Conservation (phyloP, 1,139 yeast genomes). For the Hemisphaericaspora lyxosophila region DNA sequence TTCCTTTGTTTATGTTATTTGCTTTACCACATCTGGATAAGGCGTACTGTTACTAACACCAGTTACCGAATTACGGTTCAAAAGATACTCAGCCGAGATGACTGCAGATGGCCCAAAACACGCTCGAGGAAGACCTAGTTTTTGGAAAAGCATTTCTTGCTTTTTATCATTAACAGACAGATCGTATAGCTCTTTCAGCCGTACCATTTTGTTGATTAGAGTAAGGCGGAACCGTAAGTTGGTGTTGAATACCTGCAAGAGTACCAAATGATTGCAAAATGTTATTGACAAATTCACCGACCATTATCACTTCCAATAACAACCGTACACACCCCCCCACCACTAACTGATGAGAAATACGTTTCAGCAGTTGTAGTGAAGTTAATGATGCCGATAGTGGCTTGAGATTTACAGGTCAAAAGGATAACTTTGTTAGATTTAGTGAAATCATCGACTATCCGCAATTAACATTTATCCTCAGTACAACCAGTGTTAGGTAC, state of each 20-base stretch:
- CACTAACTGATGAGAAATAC: neutral
- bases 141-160: too few relatives aligned
- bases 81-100: too few relatives aligned
- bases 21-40: too few relatives aligned
- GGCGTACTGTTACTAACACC: too few relatives aligned
- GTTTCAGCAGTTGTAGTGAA: conserved; percentile 1
- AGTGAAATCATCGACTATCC: neutral
- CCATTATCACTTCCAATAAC: neutral
- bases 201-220: neutral
- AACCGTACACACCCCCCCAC: neutral
- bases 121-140: too few relatives aligned
- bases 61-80: too few relatives aligned
- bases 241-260: neutral
- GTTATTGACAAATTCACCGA: neutral
- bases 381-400: neutral
- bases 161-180: too few relatives aligned
- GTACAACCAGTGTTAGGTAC: neutral
- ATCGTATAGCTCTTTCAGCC: neutral
- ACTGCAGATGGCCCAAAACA: too few relatives aligned
- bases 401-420: neutral
- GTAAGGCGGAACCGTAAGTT: conserved; percentile 1
- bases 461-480: neutral
- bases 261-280: neutral
- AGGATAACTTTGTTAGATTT: neutral
- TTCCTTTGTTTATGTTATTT: too few relatives aligned